phyloP scores from a whole-genome alignment of 1,139 yeast genomes.

The Zhuliangozyma blackwelliae region DNA sequence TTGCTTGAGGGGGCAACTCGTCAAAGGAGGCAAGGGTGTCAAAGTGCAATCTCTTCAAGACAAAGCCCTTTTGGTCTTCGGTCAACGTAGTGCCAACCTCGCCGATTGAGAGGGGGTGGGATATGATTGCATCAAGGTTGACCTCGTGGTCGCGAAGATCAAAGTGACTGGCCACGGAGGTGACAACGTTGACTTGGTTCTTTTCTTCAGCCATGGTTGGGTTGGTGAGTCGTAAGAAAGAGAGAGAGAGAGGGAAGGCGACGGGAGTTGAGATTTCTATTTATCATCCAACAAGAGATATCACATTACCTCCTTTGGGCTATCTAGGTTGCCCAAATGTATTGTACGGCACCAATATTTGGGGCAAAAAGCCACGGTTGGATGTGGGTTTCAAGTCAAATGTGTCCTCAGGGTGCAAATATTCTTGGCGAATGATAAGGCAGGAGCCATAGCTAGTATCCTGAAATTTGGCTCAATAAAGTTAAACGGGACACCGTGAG shows the following conservation, averaged over 20 bases:
- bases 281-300: neutral
- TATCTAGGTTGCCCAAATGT: too few species aligned
- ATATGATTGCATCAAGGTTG: constrained; percentile 18
- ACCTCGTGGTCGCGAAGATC: constrained; percentile 12
- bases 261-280: neutral
- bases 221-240: neutral
- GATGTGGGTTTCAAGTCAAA: too few species aligned
- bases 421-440: too few species aligned
- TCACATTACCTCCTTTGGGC: too few species aligned
- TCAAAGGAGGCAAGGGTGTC: constrained; percentile 23
- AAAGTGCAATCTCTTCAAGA: constrained; percentile 24
- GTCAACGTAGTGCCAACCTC: constrained; percentile 24
- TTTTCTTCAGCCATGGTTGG: neutral
- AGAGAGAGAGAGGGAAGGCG: neutral
- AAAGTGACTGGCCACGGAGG: constrained; percentile 2
- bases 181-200: neutral
- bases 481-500: too few species aligned
- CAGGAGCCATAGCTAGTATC: too few species aligned
- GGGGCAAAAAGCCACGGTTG: too few species aligned
- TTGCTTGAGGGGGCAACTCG: constrained; percentile 22
- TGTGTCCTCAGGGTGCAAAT: too few species aligned
- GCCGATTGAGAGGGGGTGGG: constrained; percentile 16
- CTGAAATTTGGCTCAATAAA: too few species aligned
- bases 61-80: constrained; percentile 21
- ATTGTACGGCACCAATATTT: too few species aligned